A percentile compares a stretch with the other conserved stretches of the same genome.
phyloP scores from a whole-genome alignment of 495 filamentous ascomycete species.

The Penicillium ucsense region DNA sequence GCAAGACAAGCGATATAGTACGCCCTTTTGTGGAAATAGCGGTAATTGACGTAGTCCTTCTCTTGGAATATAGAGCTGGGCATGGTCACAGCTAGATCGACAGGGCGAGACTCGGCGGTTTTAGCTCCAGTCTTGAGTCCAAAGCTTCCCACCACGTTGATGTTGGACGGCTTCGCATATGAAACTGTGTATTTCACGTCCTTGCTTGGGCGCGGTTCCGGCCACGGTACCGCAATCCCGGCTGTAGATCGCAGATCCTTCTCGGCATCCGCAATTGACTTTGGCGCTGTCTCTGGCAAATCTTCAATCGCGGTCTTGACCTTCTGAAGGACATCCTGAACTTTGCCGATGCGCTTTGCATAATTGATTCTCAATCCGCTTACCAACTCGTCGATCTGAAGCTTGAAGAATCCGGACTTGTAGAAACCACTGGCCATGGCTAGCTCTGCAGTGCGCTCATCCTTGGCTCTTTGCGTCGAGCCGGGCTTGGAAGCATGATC shows the following conservation, averaged over 20 bases:
- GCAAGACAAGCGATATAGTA: conserved; percentile 82
- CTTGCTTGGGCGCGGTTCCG: conserved; percentile 60
- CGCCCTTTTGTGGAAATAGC: conserved; percentile 91
- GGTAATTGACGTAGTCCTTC: conserved; percentile 87
- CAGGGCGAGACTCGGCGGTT: conserved; percentile 41
- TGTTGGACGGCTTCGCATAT: conserved; percentile 62
- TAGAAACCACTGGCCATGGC: conserved; percentile 40
- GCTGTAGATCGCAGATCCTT: conserved; percentile 53
- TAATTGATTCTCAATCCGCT: conserved; percentile 59
- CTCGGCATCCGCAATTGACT: conserved; percentile 56
- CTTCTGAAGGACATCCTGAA: conserved; percentile 60
- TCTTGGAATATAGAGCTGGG: conserved; percentile 72
- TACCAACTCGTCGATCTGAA: conserved; percentile 81
- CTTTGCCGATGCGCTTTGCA: conserved; percentile 48
- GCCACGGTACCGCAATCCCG: conserved; percentile 68
- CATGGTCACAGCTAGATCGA: conserved; percentile 84
- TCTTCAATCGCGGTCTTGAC: conserved; percentile 68
- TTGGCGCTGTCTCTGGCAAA: conserved; percentile 46
- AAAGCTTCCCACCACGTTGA: conserved; percentile 88
- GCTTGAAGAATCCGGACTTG: conserved; percentile 69
- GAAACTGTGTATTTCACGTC: conserved; percentile 71
- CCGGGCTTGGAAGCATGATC: conserved; percentile 5
- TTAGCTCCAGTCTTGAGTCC: conserved; percentile 63
- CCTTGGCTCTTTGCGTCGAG: conserved; percentile 9
- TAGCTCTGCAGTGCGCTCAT: conserved; percentile 28